Evolutionary conservation across 768 basidiomycete genomes (phyloP), one percentile per base, ranked within the genome.

Genomic region (Suillus clintonianus): DNA sequence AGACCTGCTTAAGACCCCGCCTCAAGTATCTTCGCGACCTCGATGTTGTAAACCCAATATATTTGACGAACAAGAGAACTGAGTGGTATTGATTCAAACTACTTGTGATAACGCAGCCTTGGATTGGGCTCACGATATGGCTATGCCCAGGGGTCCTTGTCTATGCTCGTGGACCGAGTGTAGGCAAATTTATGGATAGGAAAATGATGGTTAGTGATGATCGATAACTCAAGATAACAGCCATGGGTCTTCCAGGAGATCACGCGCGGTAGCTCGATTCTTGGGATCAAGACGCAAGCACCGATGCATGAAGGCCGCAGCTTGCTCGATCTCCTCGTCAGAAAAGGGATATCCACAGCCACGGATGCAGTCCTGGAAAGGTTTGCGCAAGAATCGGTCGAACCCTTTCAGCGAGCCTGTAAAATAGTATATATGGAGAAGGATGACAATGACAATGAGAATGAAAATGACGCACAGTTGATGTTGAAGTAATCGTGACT

Each of bases 231-330:
- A 60, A 2, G 42, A 36, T 11, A 42, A 32, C 39, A 64, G 51
- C 64, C 64, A 62, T 9, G 15, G 37, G 22, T 64, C 50, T 43
- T 54, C 17, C 15, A 64, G 54, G 17, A 64, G 47, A 27, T 62
- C 64, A n/a, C 17, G 8, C 11, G 64, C 64, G 15, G 22, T 53
- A n/a, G 64, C 60, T 34, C 64, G 64, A 47, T 62, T 43, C 30
- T 61, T 61, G 41, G 60, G 63, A 27, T 64, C 61, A 14, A 64
- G 36, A n/a, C 60, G 60, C 34, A 64, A 55, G 42, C 60, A 64
- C 43, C 43, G 37, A 48, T n/a, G 45, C 60, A 55, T 54, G 61
- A 64, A 60, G 17, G 59, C 37, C 9, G 64, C 51, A 17, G 64
- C 53, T 5, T 14, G 9, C 7, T 47, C 37, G 0, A 64, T 47